Evolutionary conservation across 2,329 filamentous ascomycete genomes (phyloP).

Genomic region (Diplodia intermedia): DNA sequence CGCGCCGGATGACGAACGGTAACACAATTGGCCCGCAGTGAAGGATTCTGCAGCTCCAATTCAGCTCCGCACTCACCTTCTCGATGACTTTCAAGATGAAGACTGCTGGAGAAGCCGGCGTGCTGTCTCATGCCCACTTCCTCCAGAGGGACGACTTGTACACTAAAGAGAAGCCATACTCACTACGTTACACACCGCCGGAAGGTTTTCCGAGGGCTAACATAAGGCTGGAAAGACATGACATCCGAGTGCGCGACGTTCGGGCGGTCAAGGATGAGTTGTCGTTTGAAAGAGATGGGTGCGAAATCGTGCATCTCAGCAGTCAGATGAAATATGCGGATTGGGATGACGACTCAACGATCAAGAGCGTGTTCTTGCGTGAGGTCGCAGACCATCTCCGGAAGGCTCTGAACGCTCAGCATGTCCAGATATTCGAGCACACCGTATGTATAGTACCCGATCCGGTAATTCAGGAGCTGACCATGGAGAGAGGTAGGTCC

Average conservation of each 20-base stretch:
- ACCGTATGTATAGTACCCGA: not conserved
- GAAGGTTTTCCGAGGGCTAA: not conserved
- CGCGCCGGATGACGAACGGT: no score
- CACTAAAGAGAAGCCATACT: not conserved
- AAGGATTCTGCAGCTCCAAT: not conserved
- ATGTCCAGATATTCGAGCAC: not conserved
- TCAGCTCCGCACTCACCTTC: not conserved
- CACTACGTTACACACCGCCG: not conserved
- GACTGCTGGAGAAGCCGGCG: not conserved
- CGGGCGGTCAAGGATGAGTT: not conserved
- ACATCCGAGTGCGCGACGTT: not conserved
- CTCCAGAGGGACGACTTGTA: not conserved
- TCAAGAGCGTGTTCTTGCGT: not conserved
- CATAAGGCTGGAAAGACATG: not conserved
- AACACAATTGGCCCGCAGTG: no score
- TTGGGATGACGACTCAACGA: not conserved
- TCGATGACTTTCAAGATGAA: not conserved
- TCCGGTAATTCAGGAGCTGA: not conserved
- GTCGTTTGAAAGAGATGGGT: not conserved
- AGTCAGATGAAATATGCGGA: not conserved
- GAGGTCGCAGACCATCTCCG: not conserved
- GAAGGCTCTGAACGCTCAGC: not conserved
- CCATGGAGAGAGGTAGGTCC: not conserved
- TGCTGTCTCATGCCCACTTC: not conserved
- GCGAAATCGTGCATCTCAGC: not conserved